A percentile compares a stretch with the other conserved stretches of the same genome.
Conservation (phyloP, 1,139 yeast genomes). For the Insectozyma bohioensis region DNA sequence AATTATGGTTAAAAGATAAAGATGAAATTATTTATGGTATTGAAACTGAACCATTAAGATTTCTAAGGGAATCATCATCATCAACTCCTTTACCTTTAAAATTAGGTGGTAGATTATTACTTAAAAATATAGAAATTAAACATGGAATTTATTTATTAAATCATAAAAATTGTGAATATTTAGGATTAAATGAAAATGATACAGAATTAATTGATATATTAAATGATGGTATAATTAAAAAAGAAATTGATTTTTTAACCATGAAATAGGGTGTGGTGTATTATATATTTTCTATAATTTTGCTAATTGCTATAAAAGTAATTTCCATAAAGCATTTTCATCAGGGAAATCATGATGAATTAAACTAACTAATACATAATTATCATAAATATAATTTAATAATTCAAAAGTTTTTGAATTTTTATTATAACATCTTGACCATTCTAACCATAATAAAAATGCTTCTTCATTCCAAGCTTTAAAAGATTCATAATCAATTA, state of each 20-base stretch:
- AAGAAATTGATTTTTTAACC: constrained; percentile 29
- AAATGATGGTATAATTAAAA: constrained; percentile 37
- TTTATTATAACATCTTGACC: constrained; percentile 79
- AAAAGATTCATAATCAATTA: constrained; percentile 84
- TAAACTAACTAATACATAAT: constrained; percentile 75
- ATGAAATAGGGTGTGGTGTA: no score
- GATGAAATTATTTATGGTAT: constrained; percentile 36
- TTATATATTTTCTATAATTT: no score
- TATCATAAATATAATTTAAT: constrained; percentile 57
- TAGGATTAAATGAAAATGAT: constrained; percentile 29
- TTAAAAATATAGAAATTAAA: constrained; percentile 29
- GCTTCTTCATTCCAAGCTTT: constrained; percentile 95
- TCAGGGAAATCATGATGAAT: constrained; percentile 82
- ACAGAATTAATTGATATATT: constrained; percentile 67
- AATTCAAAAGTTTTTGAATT: constrained; percentile 56
- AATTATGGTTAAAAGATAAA: constrained; percentile 34
- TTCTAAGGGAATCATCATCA: constrained; percentile 24
- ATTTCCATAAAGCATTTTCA: constrained; percentile 77
- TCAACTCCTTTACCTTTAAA: constrained; percentile 34
- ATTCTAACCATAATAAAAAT: constrained; percentile 84
- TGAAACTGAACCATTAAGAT: constrained; percentile 37
- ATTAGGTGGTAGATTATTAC: constrained; percentile 39
- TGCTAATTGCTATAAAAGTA: constrained; percentile 39
- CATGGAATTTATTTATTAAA: constrained; percentile 37
- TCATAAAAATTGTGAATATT: constrained; percentile 31